Evolutionary conservation across 2,329 filamentous ascomycete genomes (phyloP).

Genomic region (Curvularia eragrostidis): DNA sequence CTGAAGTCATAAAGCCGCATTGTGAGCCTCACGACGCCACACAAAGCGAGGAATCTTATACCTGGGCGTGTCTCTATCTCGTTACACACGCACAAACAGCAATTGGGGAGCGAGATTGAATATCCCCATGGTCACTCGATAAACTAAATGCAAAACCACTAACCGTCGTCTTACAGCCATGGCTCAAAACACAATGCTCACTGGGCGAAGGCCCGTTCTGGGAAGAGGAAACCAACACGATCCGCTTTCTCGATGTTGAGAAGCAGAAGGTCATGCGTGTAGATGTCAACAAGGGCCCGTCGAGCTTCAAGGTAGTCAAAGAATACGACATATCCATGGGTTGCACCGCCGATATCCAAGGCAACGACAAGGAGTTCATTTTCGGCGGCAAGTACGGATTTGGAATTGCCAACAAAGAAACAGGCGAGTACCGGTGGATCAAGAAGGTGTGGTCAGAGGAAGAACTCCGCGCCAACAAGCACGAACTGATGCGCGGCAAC

Average conservation of each 20-base stretch:
- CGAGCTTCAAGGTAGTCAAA: slow-evolving; percentile 61
- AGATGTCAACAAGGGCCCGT: slow-evolving; percentile 67
- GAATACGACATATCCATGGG: slow-evolving; percentile 65
- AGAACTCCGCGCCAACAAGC: slow-evolving; percentile 55
- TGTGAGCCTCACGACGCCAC: slow-evolving; percentile 8
- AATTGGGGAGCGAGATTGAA: background rate
- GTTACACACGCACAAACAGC: background rate
- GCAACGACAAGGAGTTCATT: slow-evolving; percentile 72
- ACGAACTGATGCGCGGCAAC: slow-evolving; percentile 69
- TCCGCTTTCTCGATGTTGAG: slow-evolving; percentile 86
- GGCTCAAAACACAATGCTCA: slow-evolving; percentile 67
- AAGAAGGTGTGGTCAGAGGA: slow-evolving; percentile 62
- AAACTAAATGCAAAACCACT: too few species aligned
- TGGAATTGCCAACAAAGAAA: slow-evolving; percentile 74
- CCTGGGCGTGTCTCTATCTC: background rate
- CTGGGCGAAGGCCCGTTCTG: slow-evolving; percentile 79
- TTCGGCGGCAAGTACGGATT: slow-evolving; percentile 83
- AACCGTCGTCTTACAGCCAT: slow-evolving; percentile 48
- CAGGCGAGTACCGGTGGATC: slow-evolving; percentile 63
- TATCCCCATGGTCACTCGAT: too few species aligned
- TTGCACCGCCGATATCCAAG: slow-evolving; percentile 76
- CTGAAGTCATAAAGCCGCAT: slow-evolving; percentile 26
- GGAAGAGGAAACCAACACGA: slow-evolving; percentile 67
- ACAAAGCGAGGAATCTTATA: background rate
- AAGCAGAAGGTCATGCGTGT: slow-evolving; percentile 76